Evolutionary conservation across 2,329 filamentous ascomycete genomes (phyloP).

Genomic region (Colletotrichum navitas): DNA sequence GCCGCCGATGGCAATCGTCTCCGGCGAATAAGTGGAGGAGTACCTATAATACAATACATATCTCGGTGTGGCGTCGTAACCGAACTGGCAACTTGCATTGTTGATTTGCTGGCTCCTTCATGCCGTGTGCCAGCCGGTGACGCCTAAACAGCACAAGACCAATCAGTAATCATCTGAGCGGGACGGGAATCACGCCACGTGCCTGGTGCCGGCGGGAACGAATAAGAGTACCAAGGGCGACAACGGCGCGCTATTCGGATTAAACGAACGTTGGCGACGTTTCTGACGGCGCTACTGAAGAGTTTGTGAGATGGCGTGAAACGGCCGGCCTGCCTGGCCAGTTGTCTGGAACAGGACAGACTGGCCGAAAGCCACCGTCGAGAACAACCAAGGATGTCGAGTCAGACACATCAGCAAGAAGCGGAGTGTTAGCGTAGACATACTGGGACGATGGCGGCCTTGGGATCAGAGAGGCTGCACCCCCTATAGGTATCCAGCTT

Average conservation of each 20-base stretch:
- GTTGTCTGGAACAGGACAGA: constrained; percentile 15
- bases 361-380: constrained; percentile 5
- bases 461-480: not conserved
- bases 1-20: not conserved
- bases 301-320: constrained; percentile 19
- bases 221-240: constrained; percentile 16
- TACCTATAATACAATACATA: not conserved
- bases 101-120: not conserved
- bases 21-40: not conserved
- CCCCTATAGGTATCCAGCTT: not conserved
- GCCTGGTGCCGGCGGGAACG: constrained; percentile 20
- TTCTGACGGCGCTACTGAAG: constrained; percentile 22
- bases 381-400: constrained; percentile 11
- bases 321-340: constrained; percentile 20
- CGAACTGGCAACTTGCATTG: not conserved
- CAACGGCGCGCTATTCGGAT: constrained; percentile 27
- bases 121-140: not conserved
- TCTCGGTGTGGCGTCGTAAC: constrained; percentile 18
- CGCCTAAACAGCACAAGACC: not conserved
- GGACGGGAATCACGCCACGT: constrained; percentile 30
- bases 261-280: constrained; percentile 27
- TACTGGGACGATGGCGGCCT: not conserved
- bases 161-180: constrained; percentile 4
- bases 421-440: constrained; percentile 13
- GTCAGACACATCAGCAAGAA: constrained; percentile 1